phyloP scores from a whole-genome alignment of 2,329 filamentous ascomycete species.

The Botrytis byssoidea region DNA sequence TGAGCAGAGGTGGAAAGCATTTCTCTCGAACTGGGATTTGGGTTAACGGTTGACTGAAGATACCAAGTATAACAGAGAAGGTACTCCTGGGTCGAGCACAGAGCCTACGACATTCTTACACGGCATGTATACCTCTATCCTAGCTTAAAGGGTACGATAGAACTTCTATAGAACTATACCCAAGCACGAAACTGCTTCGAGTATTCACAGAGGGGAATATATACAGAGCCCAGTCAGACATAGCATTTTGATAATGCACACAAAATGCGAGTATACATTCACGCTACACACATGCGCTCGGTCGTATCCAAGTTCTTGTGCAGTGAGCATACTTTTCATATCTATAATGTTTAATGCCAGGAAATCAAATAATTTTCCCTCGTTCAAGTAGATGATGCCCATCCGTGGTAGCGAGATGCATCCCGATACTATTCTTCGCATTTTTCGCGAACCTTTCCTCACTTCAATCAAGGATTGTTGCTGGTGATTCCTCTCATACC shows the following conservation, averaged over 20 bases:
- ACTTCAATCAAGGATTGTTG: not conserved
- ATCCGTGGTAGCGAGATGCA: not conserved
- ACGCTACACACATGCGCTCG: not conserved
- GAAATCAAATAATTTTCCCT: not conserved
- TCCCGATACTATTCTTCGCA: not conserved
- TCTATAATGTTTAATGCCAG: not conserved
- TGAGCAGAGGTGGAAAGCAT: not conserved
- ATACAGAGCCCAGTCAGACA: not conserved
- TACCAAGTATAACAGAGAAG: not conserved
- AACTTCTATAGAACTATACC: not conserved
- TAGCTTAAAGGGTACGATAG: not conserved
- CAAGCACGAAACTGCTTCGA: not conserved
- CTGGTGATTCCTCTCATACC: not conserved
- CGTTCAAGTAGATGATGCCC: too few relatives aligned
- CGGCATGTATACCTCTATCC: not conserved
- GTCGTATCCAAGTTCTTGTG: not conserved
- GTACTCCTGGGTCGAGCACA: not conserved
- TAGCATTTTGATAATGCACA: not conserved
- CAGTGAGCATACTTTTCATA: not conserved
- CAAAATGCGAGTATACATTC: not conserved
- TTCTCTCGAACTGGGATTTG: not conserved
- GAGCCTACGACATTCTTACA: not conserved
- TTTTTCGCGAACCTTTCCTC: not conserved
- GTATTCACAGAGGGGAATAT: not conserved
- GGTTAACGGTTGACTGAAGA: not conserved